Evolutionary conservation across 495 filamentous ascomycete species (phyloP).

Genomic region (Penicillium mononematosum): DNA sequence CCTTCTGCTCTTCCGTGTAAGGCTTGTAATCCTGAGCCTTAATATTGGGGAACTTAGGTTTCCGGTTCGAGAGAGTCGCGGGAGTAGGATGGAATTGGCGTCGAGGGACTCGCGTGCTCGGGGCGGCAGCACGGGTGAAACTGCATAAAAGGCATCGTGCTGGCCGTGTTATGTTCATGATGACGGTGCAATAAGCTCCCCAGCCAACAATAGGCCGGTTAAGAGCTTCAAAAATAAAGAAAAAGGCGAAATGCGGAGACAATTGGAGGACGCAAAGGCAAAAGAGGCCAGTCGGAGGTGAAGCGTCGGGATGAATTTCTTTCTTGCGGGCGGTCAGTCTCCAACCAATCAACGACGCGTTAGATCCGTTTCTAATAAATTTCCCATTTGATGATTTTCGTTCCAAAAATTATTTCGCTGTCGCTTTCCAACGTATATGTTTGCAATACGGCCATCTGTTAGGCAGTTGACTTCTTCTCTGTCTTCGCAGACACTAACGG

Average conservation of each 20-base stretch:
- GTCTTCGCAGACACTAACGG: background rate
- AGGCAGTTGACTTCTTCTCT: constrained; percentile 15
- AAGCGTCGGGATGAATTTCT: constrained; percentile 34
- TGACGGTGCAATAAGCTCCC: constrained; percentile 25
- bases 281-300: constrained; percentile 30
- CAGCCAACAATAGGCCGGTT: constrained; percentile 30
- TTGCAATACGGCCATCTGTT: constrained; percentile 18
- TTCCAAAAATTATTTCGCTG: constrained; percentile 10
- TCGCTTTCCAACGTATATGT: constrained; percentile 23
- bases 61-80: constrained; percentile 35
- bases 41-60: constrained; percentile 32
- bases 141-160: constrained; percentile 58
- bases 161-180: constrained; percentile 60
- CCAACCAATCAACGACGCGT: constrained; percentile 23
- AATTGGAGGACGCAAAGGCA: constrained; percentile 16
- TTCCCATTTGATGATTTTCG: constrained; percentile 25
- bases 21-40: constrained; percentile 48
- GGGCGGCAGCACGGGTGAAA: constrained; percentile 41
- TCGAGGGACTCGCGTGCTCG: constrained; percentile 45
- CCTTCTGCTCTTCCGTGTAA: constrained; percentile 70
- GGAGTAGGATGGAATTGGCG: constrained; percentile 55
- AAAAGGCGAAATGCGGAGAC: constrained; percentile 17
- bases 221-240: constrained; percentile 22
- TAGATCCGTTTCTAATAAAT: constrained; percentile 35
- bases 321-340: constrained; percentile 30